A percentile compares a stretch with the other conserved stretches of the same genome.
Conservation (phyloP, 495 filamentous ascomycete genomes). For the Cairneyella variabilis region DNA sequence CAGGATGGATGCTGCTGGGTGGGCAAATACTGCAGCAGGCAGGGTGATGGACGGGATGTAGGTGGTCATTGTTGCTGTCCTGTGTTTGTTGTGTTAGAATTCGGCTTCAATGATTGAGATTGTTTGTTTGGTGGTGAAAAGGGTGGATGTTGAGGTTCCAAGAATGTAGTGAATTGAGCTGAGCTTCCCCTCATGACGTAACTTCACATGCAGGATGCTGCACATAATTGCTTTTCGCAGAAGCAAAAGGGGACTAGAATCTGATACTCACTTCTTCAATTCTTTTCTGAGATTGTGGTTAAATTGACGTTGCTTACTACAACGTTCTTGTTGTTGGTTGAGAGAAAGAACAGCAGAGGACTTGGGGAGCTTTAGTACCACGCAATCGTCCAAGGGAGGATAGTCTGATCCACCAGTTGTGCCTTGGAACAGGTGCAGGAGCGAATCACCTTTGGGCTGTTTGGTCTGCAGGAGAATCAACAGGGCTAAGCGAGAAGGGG, state of each 20-base stretch:
- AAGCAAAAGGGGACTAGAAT: neutral
- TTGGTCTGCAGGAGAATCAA: no score
- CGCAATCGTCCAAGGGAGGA: no score
- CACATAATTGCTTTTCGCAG: no score
- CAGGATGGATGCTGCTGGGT: slow-evolving; percentile 63
- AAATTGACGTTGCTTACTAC: neutral
- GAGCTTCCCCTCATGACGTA: slow-evolving; percentile 19
- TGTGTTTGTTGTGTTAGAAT: neutral
- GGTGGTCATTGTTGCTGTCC: slow-evolving; percentile 55
- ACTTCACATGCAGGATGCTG: slow-evolving; percentile 6
- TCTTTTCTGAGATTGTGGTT: no score
- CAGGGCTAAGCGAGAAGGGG: no score
- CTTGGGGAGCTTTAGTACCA: no score
- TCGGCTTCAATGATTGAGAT: neutral
- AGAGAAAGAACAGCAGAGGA: neutral
- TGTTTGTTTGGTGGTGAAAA: neutral
- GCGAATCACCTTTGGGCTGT: no score
- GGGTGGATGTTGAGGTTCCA: no score
- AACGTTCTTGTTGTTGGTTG: neutral
- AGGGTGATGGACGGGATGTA: slow-evolving; percentile 60
- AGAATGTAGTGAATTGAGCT: neutral
- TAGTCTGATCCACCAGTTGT: no score
- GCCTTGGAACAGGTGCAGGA: no score
- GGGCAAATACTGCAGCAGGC: slow-evolving; percentile 58
- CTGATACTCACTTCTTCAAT: neutral